Evolutionary conservation across 345 rosid genomes (phyloP), one percentile per base, ranked within the genome.

Genomic region (Lepidium africanum): DNA sequence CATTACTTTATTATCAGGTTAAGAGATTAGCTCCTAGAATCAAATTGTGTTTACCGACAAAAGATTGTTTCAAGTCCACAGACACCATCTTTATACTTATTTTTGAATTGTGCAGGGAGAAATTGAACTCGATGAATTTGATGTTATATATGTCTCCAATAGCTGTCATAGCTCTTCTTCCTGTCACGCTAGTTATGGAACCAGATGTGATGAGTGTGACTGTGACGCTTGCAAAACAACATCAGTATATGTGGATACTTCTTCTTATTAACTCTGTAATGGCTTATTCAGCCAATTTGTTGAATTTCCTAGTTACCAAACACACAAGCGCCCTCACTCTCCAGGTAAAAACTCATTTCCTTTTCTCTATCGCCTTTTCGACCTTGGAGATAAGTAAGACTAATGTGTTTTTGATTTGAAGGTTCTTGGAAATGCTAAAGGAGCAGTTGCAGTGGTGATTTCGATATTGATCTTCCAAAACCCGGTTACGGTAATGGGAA

Each of bases 401-500:
- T 30, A 42, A 12, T 36, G 23, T 47, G 27, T 47, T 39, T 7
- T 7, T 45, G 14, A 27, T 43, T 30, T 54, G 37, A 83, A 93
- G 98, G 97, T 93, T 32, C 75, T 93, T 60, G 98, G 98, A 62
- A 90, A 90, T 67, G 97, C 98, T 9, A 93, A 93, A 79, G 99
- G 97, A 33, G 99, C 97, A 15, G 95, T 90, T 40, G 97, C 98
- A 8, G 96, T 88, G 40, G 97, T 88, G 38, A 87, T 93, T 53
- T 93, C 97, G 2, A 86, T 90, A 10, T 79, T 93, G 65, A 78
- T 93, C 62, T 90, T 90, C 80, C 80, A 82, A 76, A 93, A 93
- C 23, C 98, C 96, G 0, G 91, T 87, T 39, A 93, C 98, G 0
- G 81, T 87, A 50, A 69, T 88, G 69, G 97, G 98, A 55, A 85